Base-by-base conservation (phyloP, 306 rosid species). In the Cucurbita pepo region DNA sequence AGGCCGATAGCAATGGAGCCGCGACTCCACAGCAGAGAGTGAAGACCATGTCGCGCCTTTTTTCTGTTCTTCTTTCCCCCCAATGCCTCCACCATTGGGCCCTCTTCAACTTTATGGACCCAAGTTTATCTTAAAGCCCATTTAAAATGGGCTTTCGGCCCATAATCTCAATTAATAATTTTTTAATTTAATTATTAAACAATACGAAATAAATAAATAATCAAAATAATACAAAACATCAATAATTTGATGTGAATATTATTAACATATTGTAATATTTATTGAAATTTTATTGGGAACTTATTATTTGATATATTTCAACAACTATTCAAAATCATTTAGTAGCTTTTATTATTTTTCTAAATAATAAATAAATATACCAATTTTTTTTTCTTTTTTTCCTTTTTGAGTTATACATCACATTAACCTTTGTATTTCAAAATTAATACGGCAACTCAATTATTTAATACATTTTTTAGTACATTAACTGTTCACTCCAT, bases 21-120 rank as follows among this genome's bases (percentile, higher is more conserved):
- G 82, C 48, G 38, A 82, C 60, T 60, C 15, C 11, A 12, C 51
- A 11, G 51, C 51, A 47, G 73, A 85, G 75, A 18, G 85, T 54
- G 13, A 88, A 77, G 61, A 89, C 85, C 97, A 94, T 21, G 41
- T 59, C 18, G 21, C 56, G 56, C 45, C 44, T 48, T 43, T 30
- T 44, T 21, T 13, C 6, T 10, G 56, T 66, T 66, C 72, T 13
- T 69, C 22, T 30, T 69, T 5, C 41, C 19, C 19, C 62, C 0
- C 0, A 18, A n/a, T 18, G 5, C 10, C 41, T 41, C 52, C 9
- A 5, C 4, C 16, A n/a, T 43, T 38, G 16, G 15, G 51, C 70
- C 70, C 1, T 61, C 13, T 13, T 30, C 41, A 62, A 0, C 15
- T 40, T 66, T 14, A 6, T 12, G 18, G 19, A 10, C 72, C 41